Base-by-base conservation (phyloP, 2,329 filamentous ascomycete species). In the Lecanicillium sp. region DNA sequence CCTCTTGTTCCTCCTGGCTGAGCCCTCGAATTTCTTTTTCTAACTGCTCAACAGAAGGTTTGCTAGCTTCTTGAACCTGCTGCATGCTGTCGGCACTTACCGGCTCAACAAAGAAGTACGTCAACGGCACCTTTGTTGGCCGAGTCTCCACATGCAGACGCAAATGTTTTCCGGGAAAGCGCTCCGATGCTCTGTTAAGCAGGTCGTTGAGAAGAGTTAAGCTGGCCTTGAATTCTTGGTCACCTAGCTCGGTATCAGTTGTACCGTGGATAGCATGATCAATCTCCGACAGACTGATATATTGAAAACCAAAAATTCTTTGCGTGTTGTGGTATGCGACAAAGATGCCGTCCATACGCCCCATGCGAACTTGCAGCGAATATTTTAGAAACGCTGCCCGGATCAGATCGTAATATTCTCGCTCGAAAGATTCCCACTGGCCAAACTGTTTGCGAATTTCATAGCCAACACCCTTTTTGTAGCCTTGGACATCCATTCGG, bases 301-400 rank as follows among this genome's bases (percentile, higher is more conserved):
- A 98, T 60, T 98, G 92, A 59, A 98, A 98, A 5, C 92, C 92
- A 56, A 98, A 98, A 35, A 98, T 94, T 40, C 89, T 83, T 60
- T 89, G 74, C 3, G 88, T 85, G 57, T 98, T 98, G 67, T 98
- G 92, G 57, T 80, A 98, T 3, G 92, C 92, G 16, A 96, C 85
- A 54, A 96, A 98, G 35, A 96, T 95, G 38, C 92, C 92, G 55
- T 98, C 90, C 94, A 98, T 98, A 35, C 89, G 80, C 14, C 94
- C 92, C 78, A 98, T 94, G 32, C 92, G 85, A 19, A 90, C 94
- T 62, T 98, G 92, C 20, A 98, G 70, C 9, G 89, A 95, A 59
- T 98, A 98, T 55, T 98, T 98, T 40, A 98, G 68, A 64, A 98
- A 90, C 0, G 90, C 92, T 2, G 89, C 78, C 38, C 94, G 77